Evolutionary conservation across 2,329 filamentous ascomycete species (phyloP).

Genomic region (Mycosphaerella sp.): DNA sequence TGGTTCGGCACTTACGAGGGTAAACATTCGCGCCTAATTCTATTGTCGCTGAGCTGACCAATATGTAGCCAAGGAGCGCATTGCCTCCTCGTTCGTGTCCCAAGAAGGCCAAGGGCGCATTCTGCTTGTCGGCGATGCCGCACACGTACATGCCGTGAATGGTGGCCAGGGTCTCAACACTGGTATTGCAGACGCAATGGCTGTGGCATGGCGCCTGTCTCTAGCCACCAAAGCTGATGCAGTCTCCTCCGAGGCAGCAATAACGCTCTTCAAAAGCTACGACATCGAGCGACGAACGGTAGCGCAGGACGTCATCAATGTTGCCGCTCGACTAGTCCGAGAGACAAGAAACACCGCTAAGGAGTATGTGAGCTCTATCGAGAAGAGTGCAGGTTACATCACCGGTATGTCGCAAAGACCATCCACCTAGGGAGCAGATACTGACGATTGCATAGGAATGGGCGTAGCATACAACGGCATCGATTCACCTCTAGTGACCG

Average conservation of each 20-base stretch:
- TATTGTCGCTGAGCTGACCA: not conserved
- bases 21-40: not conserved
- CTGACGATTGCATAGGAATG: slow-evolving; percentile 1
- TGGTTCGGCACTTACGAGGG: slow-evolving; percentile 13
- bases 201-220: slow-evolving; percentile 32
- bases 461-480: slow-evolving; percentile 7
- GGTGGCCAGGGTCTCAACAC: slow-evolving; percentile 40
- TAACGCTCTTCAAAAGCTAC: slow-evolving; percentile 6
- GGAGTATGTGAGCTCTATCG: slow-evolving; percentile 12
- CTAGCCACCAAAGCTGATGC: not conserved
- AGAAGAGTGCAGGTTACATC: slow-evolving; percentile 13
- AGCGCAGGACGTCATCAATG: slow-evolving; percentile 12
- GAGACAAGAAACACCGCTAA: slow-evolving; percentile 10
- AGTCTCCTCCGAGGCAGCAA: not conserved
- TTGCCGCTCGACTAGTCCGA: slow-evolving; percentile 9
- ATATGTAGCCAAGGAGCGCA: slow-evolving; percentile 11
- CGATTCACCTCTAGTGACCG: not conserved
- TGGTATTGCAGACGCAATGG: slow-evolving; percentile 34
- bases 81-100: slow-evolving; percentile 11
- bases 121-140: slow-evolving; percentile 34
- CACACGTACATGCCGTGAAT: slow-evolving; percentile 34
- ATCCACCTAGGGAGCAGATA: not conserved
- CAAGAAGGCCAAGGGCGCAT: slow-evolving; percentile 8
- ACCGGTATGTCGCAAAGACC: slow-evolving; percentile 1
- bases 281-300: slow-evolving; percentile 11